Evolutionary conservation across 208 protist species (phyloP).

Genomic region (Leishmania guyanensis): DNA sequence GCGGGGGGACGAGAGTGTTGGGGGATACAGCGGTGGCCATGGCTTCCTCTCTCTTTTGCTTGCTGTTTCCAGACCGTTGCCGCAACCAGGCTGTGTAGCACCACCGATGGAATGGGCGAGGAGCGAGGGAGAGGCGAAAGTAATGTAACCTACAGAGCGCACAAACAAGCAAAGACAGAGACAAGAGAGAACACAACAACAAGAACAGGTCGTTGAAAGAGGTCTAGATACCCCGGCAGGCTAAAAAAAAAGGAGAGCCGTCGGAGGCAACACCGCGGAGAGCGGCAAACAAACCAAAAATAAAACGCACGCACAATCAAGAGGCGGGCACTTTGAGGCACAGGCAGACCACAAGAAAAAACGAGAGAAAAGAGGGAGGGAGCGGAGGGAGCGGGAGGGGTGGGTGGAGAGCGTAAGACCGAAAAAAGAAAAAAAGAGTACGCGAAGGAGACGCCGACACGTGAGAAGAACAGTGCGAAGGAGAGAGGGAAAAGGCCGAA

Average conservation of each 20-base stretch:
- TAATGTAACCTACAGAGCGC: not conserved
- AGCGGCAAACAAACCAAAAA: slow-evolving; percentile 3
- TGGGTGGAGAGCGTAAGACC: not conserved
- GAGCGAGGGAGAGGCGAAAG: not conserved
- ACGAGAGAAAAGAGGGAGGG: no score
- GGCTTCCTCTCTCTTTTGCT: not conserved
- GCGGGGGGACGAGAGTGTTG: not conserved
- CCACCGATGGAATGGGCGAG: not conserved
- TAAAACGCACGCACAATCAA: not conserved
- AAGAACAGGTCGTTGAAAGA: not conserved
- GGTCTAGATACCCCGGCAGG: not conserved
- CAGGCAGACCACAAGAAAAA: no score
- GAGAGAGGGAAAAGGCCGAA: not conserved
- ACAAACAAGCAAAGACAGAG: not conserved
- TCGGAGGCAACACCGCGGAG: no score
- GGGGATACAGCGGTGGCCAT: slow-evolving; percentile 6
- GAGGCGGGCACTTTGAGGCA: not conserved
- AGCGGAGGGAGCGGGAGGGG: not conserved
- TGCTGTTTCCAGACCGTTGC: not conserved
- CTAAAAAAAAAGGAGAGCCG: not conserved
- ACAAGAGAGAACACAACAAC: not conserved
- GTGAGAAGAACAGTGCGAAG: not conserved
- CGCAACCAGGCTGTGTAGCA: not conserved
- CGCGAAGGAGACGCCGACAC: not conserved
- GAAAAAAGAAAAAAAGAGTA: not conserved